These are phyloP conservation scores for Phytopythium delawarense DNA, from an alignment of 352 stramenopile species.

Conservation along the genomic window DNA sequence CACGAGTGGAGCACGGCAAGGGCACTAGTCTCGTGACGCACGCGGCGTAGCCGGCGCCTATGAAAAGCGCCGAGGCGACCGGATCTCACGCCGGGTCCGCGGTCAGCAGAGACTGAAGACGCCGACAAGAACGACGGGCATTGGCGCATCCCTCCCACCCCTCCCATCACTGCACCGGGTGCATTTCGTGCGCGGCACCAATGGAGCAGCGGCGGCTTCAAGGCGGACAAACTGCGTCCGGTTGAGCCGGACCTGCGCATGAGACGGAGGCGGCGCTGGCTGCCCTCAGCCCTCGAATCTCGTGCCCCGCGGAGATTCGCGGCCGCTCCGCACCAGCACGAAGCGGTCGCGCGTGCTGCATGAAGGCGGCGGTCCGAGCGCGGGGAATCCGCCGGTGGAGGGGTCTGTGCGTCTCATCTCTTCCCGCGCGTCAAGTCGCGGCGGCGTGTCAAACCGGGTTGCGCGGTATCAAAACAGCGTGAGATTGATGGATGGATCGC, in stretches of 20 bases:
- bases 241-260: background rate
- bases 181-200: background rate
- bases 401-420: background rate
- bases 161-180: background rate
- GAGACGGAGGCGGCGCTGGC: background rate
- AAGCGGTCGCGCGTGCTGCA: background rate
- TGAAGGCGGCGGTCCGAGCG: background rate
- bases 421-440: constrained; percentile 1
- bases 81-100: background rate
- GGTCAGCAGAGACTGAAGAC: background rate
- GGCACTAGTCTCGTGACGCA: background rate
- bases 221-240: background rate
- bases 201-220: background rate
- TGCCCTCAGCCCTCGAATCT: background rate
- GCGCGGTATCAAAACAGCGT: background rate
- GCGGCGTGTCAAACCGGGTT: background rate
- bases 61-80: background rate
- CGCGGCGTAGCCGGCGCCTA: background rate
- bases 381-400: constrained; percentile 1
- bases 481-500: background rate
- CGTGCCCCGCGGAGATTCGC: background rate
- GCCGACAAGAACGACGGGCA: background rate
- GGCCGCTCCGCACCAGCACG: background rate
- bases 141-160: background rate
- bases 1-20: background rate